Base-by-base conservation (phyloP, 2,329 filamentous ascomycete species). In the Metarhizium sp. region DNA sequence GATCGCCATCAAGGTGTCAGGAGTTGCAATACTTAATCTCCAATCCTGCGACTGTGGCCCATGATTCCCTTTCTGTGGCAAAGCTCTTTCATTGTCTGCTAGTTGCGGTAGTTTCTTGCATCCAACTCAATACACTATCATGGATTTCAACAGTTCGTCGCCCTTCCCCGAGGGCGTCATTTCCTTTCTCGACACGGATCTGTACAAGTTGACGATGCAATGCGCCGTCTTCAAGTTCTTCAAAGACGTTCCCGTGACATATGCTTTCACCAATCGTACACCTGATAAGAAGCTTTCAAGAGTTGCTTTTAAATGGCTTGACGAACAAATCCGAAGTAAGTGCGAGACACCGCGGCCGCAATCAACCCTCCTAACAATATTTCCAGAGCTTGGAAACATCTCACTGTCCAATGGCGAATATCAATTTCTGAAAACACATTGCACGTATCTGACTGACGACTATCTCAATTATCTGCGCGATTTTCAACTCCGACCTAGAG, bases 121-220 rank as follows among this genome's bases (percentile, higher is more conserved):
- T 7, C 13, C 20, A 30, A 49, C 34, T 25, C 25, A 18, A 42
- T 8, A 45, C 25, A 60, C 40, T 8, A 8, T 7, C 59, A 86
- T 86, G 82, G 81, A 82, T 60, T 86, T 86, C 71, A 84, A 85
- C 69, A 82, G 78, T 73, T 80, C 81, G 36, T 82, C 81, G 55
- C 80, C 81, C 56, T 85, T 80, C 59, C 85, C 87, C 4, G 87
- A 89, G 73, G 89, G 88, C 52, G 83, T 92, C 67, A 88, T 85
- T 65, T 92, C 88, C 66, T 87, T 94, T 67, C 78, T 94, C 54
- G 89, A 94, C 67, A 92, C 88, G 16, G 83, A 86, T 62, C 67
- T 99, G 58, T 99, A 96, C 81, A 99, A 99, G 73, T 74, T 99
- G 72, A 99, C 94, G 20, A 99, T 99, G 94, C 94, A 99, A 86